Percentiles rank a stretch among this genome's conserved stretches.
Evolutionary conservation across 176 grass and related monocot species (phyloP).

Genomic region (Panicum miliaceum): DNA sequence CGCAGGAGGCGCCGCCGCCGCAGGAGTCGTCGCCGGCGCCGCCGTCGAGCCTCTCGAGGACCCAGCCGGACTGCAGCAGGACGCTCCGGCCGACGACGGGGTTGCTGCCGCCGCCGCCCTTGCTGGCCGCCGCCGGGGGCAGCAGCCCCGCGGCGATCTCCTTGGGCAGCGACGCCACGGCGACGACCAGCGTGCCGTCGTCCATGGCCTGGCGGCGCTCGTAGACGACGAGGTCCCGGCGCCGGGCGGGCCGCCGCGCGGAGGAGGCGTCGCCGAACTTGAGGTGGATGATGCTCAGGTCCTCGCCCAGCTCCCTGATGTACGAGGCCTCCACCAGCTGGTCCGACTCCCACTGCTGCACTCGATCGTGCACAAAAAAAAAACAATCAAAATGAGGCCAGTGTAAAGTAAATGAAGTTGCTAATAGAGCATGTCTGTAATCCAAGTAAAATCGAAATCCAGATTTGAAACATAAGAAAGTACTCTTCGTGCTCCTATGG

Average conservation of each 20-base stretch:
- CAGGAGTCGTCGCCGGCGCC: slow-evolving; percentile 8
- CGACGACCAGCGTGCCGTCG: slow-evolving; percentile 93
- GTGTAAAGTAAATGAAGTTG: too few relatives aligned
- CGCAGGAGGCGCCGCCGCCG: slow-evolving; percentile 52
- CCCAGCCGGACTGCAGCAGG: slow-evolving; percentile 95
- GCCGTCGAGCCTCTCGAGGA: slow-evolving; percentile 77
- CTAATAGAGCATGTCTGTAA: too few relatives aligned
- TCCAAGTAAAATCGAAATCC: too few relatives aligned
- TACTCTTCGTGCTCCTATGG: too few relatives aligned
- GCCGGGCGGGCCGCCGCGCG: slow-evolving; percentile 35
- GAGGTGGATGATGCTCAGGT: slow-evolving; percentile 92
- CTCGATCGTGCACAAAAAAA: too few relatives aligned
- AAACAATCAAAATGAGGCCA: neutral
- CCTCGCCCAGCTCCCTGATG: slow-evolving; percentile 76
- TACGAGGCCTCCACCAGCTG: slow-evolving; percentile 71
- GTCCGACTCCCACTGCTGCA: slow-evolving; percentile 95
- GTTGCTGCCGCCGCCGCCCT: slow-evolving; percentile 13
- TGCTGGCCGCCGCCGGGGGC: slow-evolving; percentile 26
- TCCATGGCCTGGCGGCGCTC: slow-evolving; percentile 97
- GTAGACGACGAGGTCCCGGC: slow-evolving; percentile 87
- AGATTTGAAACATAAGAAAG: too few relatives aligned
- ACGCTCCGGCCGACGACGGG: slow-evolving; percentile 56
- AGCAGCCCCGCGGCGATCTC: slow-evolving; percentile 90
- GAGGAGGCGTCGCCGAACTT: slow-evolving; percentile 78
- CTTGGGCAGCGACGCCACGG: slow-evolving; percentile 93